phyloP scores from a whole-genome alignment of 1,284 basidiomycete species.

The Megacollybia platyphylla region DNA sequence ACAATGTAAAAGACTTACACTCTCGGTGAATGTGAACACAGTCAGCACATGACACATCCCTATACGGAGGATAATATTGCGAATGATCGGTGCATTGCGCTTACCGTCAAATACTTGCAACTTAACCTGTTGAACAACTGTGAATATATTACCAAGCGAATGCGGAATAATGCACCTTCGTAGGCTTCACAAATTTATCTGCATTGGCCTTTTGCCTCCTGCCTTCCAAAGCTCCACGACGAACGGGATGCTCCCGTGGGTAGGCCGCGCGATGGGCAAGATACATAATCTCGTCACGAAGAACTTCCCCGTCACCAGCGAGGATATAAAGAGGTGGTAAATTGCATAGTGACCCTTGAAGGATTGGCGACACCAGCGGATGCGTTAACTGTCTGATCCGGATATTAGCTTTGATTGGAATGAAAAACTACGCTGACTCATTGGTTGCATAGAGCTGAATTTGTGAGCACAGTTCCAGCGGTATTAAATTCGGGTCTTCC shows the following conservation, averaged over 20 bases:
- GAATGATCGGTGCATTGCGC: constrained; percentile 1
- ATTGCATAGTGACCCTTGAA: constrained; percentile 70
- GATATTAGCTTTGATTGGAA: neutral
- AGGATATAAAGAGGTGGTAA: constrained; percentile 75
- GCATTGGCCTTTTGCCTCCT: constrained; percentile 37
- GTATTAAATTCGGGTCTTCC: constrained; percentile 29
- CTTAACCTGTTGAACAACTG: constrained; percentile 39
- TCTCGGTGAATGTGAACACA: constrained; percentile 57
- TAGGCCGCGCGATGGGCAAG: constrained; percentile 75
- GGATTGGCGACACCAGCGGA: constrained; percentile 69
- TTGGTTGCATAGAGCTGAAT: constrained; percentile 81
- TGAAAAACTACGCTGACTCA: constrained; percentile 25
- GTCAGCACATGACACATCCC: constrained; percentile 61
- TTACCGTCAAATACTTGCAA: constrained; percentile 57
- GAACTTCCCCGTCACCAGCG: constrained; percentile 67
- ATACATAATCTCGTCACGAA: constrained; percentile 77
- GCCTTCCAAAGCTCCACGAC: constrained; percentile 39
- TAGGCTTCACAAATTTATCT: constrained; percentile 48
- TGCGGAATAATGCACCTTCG: constrained; percentile 33
- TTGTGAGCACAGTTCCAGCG: constrained; percentile 46
- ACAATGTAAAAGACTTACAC: constrained; percentile 19
- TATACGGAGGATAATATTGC: constrained; percentile 9
- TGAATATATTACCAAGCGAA: neutral
- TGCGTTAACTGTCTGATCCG: constrained; percentile 56
- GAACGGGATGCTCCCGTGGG: constrained; percentile 56